Percentiles rank a stretch among this genome's conserved stretches.
Evolutionary conservation across 75 land plant genomes (phyloP).

Genomic region (Pseudotsuga menziesii): DNA sequence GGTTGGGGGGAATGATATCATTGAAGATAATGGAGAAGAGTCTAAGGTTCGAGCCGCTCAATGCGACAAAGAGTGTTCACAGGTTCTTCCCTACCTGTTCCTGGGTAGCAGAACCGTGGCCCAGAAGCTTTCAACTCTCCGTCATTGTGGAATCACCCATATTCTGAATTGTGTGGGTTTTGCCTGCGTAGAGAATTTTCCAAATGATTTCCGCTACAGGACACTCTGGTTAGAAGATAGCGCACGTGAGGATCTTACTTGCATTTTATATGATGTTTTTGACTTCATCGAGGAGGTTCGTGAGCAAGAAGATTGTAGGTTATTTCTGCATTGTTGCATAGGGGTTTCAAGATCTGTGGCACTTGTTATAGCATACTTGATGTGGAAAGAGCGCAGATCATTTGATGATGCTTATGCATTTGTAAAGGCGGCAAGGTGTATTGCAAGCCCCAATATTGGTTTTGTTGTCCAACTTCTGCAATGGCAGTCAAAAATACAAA

Average conservation of each 20-base stretch:
- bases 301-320: slow-evolving; percentile 26
- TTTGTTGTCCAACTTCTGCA: slow-evolving; percentile 44
- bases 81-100: slow-evolving; percentile 20
- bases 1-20: background rate
- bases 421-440: slow-evolving; percentile 21
- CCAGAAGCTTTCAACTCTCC: slow-evolving; percentile 27
- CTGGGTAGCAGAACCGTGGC: slow-evolving; percentile 41
- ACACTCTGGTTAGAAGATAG: slow-evolving; percentile 41
- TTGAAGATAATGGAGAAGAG: slow-evolving; percentile 1
- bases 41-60: background rate
- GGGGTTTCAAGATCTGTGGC: slow-evolving; percentile 47
- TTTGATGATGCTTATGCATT: slow-evolving; percentile 36
- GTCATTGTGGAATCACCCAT: slow-evolving; percentile 32
- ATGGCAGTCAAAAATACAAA: slow-evolving; percentile 26
- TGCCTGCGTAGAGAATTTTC: slow-evolving; percentile 31
- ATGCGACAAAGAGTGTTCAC: slow-evolving; percentile 7
- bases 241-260: slow-evolving; percentile 40
- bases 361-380: slow-evolving; percentile 41
- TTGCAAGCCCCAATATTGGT: slow-evolving; percentile 45
- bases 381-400: slow-evolving; percentile 31
- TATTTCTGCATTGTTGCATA: slow-evolving; percentile 50
- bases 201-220: slow-evolving; percentile 30
- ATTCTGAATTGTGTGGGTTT: slow-evolving; percentile 50
- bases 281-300: slow-evolving; percentile 38
- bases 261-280: slow-evolving; percentile 36